Percentiles rank a stretch among this genome's conserved stretches.
Evolutionary conservation across 352 stramenopile genomes (phyloP).

Genomic region (Globisporangium barbulae): DNA sequence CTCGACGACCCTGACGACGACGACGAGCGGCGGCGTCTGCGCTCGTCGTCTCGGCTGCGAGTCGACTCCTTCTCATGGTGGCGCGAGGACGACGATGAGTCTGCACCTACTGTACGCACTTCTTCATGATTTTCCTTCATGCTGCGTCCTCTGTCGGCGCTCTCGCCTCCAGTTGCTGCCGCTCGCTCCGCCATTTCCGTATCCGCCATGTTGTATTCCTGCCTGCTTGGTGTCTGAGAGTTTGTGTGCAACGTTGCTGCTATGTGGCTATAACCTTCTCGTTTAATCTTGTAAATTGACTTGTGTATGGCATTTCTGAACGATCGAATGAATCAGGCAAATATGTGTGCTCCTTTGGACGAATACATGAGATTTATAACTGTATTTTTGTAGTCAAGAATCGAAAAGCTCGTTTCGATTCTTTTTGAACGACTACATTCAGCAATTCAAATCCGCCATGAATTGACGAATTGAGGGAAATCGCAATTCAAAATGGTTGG

Average conservation of each 20-base stretch:
- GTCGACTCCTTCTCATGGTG: not conserved
- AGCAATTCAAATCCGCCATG: no score
- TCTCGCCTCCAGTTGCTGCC: not conserved
- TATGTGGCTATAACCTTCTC: not conserved
- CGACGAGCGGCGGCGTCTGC: not conserved
- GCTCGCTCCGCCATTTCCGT: slow-evolving; percentile 1
- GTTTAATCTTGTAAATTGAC: not conserved
- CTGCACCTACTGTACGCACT: not conserved
- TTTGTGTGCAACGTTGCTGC: not conserved
- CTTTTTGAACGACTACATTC: no score
- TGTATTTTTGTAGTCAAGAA: no score
- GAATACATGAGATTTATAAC: no score
- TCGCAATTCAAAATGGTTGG: no score
- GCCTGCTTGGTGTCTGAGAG: not conserved
- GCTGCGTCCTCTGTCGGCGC: not conserved
- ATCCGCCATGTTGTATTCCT: slow-evolving; percentile 4
- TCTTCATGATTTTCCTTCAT: not conserved
- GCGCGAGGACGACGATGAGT: not conserved
- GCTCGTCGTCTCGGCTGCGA: not conserved
- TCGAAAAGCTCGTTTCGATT: no score
- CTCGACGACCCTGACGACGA: slow-evolving; percentile 6
- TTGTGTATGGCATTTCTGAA: no score
- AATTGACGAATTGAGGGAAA: no score
- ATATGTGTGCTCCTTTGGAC: no score
- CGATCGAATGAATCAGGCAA: no score